phyloP scores from a whole-genome alignment of 805 yeast genomes.

The Wickerhamiella sorbophila region DNA sequence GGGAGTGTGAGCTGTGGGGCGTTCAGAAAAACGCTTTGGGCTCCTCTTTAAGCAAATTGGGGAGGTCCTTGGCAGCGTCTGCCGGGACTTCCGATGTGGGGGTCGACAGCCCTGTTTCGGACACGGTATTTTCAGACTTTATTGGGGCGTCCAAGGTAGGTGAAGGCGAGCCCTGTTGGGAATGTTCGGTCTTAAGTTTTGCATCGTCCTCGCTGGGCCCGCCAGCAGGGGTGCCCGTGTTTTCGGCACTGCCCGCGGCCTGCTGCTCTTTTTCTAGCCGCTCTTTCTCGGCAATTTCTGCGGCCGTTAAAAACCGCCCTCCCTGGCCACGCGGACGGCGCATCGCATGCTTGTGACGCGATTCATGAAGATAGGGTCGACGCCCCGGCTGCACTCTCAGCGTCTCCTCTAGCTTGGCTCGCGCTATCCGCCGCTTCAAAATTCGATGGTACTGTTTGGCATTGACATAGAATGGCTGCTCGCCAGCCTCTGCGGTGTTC shows the following conservation, averaged over 20 bases:
- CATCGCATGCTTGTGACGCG: slow-evolving; percentile 98
- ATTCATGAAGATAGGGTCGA: slow-evolving; percentile 88
- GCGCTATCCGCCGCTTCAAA: slow-evolving; percentile 78
- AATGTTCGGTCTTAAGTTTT: neutral
- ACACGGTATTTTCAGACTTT: neutral
- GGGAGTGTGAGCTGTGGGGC: neutral
- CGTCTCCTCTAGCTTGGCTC: slow-evolving; percentile 84
- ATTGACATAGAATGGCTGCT: slow-evolving; percentile 93
- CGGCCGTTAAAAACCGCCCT: slow-evolving; percentile 91
- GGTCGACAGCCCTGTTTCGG: neutral
- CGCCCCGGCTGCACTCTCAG: slow-evolving; percentile 79
- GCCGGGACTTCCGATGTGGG: neutral
- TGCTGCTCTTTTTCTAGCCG: slow-evolving; percentile 23
- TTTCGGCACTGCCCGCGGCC: neutral
- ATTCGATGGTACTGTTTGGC: slow-evolving; percentile 97
- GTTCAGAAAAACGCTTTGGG: neutral
- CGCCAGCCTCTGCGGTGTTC: slow-evolving; percentile 25
- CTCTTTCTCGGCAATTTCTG: slow-evolving; percentile 53
- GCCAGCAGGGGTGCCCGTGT: neutral
- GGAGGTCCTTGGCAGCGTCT: neutral
- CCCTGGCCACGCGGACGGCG: slow-evolving; percentile 98
- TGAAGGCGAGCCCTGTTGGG: neutral
- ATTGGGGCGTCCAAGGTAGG: neutral
- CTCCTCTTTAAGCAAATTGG: neutral
- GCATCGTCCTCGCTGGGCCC: neutral